Percentiles rank a stretch among this genome's conserved stretches.
Conservation (phyloP, 768 basidiomycete genomes). For the Russula olivacea region DNA sequence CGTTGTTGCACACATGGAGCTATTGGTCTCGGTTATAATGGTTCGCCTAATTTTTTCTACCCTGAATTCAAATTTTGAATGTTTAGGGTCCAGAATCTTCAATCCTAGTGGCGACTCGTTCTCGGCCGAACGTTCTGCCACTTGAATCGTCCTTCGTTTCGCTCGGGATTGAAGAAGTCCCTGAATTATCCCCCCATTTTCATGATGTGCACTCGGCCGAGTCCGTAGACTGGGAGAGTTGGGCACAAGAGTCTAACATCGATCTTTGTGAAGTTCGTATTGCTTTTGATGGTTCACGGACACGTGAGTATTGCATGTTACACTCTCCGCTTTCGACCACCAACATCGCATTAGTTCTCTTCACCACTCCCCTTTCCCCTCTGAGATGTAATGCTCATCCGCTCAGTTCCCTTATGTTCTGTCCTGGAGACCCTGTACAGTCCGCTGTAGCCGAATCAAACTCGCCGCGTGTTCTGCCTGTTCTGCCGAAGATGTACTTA, state of each 20-base stretch:
- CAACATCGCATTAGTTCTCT: slow-evolving; percentile 13
- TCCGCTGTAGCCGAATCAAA: neutral
- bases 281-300: slow-evolving; percentile 11
- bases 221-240: slow-evolving; percentile 23
- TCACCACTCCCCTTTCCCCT: slow-evolving; percentile 16
- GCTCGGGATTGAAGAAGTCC: slow-evolving; percentile 12
- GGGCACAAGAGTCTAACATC: slow-evolving; percentile 21
- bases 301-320: slow-evolving; percentile 12
- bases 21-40: slow-evolving; percentile 23
- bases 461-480: neutral
- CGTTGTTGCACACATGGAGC: slow-evolving; percentile 19
- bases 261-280: slow-evolving; percentile 24
- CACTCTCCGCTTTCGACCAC: neutral
- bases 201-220: slow-evolving; percentile 11
- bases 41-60: slow-evolving; percentile 4
- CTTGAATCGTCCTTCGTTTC: slow-evolving; percentile 6
- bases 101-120: slow-evolving; percentile 25
- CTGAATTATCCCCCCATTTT: slow-evolving; percentile 12
- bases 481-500: slow-evolving; percentile 19
- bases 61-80: slow-evolving; percentile 1
- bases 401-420: slow-evolving; percentile 20
- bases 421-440: slow-evolving; percentile 12
- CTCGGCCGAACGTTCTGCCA: slow-evolving; percentile 9
- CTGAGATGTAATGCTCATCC: slow-evolving; percentile 11
- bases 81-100: slow-evolving; percentile 13